A percentile compares a stretch with the other conserved stretches of the same genome.
These are phyloP conservation scores for Pyrus pyrifolia DNA, from an alignment of 306 rosid species.

Conservation along the genomic window DNA sequence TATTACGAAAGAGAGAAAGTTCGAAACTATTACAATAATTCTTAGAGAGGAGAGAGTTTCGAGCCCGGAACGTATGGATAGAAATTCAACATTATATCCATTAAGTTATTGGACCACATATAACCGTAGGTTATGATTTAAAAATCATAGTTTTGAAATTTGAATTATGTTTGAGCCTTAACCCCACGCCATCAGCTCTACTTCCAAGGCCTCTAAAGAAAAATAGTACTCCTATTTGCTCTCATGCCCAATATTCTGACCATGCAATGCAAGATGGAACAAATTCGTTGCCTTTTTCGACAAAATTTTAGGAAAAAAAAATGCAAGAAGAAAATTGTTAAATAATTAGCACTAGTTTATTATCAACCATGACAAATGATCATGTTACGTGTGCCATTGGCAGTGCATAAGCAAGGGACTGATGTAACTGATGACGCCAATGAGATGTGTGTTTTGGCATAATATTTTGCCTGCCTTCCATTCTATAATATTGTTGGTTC, in stretches of 20 bases:
- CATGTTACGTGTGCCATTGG: constrained; percentile 16
- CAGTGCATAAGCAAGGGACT: not conserved
- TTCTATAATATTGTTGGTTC: not conserved
- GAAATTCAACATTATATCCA: too few species aligned
- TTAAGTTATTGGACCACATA: too few species aligned
- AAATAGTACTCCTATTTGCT: not conserved
- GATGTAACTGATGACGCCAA: constrained; percentile 8
- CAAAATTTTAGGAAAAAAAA: not conserved
- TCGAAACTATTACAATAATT: too few species aligned
- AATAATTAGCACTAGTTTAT: not conserved
- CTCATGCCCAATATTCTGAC: not conserved
- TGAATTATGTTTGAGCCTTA: not conserved
- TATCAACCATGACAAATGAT: constrained; percentile 23
- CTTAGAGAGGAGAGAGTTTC: too few species aligned
- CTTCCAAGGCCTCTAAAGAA: not conserved
- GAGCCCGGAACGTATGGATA: accelerated
- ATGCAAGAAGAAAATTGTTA: not conserved
- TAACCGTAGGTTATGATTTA: too few species aligned
- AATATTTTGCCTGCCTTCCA: not conserved
- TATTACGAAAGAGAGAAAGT: too few species aligned
- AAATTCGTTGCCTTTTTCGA: not conserved
- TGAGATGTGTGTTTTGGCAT: not conserved
- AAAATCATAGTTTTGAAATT: not conserved
- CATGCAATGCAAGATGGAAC: not conserved
- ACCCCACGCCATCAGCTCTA: constrained; percentile 15